Evolutionary conservation across 139 green algal species (phyloP).

Genomic region (Asterochloris erici): DNA sequence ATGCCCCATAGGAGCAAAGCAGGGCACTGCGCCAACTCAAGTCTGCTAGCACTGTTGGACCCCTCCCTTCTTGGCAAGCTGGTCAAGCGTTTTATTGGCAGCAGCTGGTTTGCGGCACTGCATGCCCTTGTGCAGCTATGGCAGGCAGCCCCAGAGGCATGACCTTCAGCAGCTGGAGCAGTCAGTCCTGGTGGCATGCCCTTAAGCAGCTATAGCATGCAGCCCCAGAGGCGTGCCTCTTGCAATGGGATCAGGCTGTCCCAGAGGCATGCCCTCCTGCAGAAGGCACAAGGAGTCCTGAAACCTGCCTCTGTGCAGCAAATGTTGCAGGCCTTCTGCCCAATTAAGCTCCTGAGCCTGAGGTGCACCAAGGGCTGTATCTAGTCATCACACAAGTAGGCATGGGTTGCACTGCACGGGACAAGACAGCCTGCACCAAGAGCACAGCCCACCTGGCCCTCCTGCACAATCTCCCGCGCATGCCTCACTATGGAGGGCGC

Average conservation of each 20-base stretch:
- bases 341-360: background rate
- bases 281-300: background rate
- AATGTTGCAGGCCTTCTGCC: background rate
- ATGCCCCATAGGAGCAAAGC: no score
- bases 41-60: no score
- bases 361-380: background rate
- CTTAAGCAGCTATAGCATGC: no score
- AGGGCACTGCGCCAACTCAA: no score
- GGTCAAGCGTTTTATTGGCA: no score
- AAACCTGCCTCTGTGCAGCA: background rate
- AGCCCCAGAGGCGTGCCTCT: no score
- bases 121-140: no score
- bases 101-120: no score
- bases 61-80: no score
- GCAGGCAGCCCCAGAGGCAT: no score
- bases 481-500: conserved; percentile 36
- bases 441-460: background rate
- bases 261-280: background rate
- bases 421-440: background rate
- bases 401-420: background rate
- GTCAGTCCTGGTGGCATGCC: no score
- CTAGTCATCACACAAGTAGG: background rate
- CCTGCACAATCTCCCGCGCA: conserved; percentile 31
- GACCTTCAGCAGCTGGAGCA: no score
- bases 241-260: background rate